Evolutionary conservation across 2,329 filamentous ascomycete genomes (phyloP).

Genomic region (Chaetomium strumarium): DNA sequence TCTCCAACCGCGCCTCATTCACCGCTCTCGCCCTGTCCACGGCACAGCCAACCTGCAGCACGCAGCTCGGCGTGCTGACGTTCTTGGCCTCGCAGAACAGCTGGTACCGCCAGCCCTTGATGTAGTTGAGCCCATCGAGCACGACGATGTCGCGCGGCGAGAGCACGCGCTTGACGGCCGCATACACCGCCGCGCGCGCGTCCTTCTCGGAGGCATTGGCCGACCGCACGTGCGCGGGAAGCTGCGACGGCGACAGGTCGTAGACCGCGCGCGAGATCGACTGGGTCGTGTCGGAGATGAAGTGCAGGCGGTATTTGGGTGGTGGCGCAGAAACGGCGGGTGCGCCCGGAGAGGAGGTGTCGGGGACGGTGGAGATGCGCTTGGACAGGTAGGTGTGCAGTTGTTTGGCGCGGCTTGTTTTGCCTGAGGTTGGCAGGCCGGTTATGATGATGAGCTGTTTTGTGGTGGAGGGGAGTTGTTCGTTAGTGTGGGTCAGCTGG

Average conservation of each 20-base stretch:
- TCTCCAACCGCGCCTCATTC: conserved; percentile 54
- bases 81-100: conserved; percentile 81
- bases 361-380: conserved; percentile 41
- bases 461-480: neutral
- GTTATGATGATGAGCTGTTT: conserved; percentile 61
- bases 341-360: neutral
- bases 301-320: conserved; percentile 59
- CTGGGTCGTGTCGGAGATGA: conserved; percentile 67
- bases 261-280: conserved; percentile 67
- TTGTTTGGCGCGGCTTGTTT: conserved; percentile 60
- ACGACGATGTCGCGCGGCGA: conserved; percentile 70
- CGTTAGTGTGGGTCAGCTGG: conserved; percentile 2
- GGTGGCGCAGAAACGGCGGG: conserved; percentile 20
- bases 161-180: conserved; percentile 70
- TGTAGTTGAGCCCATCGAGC: conserved; percentile 77
- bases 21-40: conserved; percentile 47
- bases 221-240: conserved; percentile 57
- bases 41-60: conserved; percentile 59
- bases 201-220: conserved; percentile 76
- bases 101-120: conserved; percentile 86
- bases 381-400: conserved; percentile 58
- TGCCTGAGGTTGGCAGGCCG: conserved; percentile 62
- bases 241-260: conserved; percentile 49
- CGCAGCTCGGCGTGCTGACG: conserved; percentile 65
- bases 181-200: conserved; percentile 69